Evolutionary conservation across 2,329 filamentous ascomycete species (phyloP), one percentile per base, ranked within the genome.

Genomic region (Pseudocercospora fijiensis): DNA sequence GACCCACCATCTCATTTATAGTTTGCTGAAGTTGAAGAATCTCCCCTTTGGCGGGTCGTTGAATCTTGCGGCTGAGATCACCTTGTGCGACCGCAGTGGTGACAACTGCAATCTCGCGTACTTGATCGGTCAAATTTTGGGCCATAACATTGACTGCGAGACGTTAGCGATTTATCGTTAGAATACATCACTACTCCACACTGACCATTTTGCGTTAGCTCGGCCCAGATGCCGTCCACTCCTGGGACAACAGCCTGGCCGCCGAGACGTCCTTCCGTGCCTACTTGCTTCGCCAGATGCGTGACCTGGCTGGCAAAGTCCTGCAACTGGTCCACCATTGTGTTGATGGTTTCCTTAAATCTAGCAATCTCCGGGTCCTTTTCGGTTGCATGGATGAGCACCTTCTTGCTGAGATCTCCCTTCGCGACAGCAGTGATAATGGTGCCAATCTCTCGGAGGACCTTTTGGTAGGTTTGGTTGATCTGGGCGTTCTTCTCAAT

Each of bases 351-450:
- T 73, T 92, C 89, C 81, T 98, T 98, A 83, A 98, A 98, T 9
- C 92, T 93, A 27, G 92, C 95, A 74, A 98, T 98, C 83, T 98
- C 94, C 27, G 93, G 92, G 83, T 98, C 94, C 89, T 97, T 95
- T 81, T 98, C 94, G 70, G 96, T 89, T 3, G 91, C 90, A 76
- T 97, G 95, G 77, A 98, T 96, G 73, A 94, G 87, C 67, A 97
- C 94, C 80, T 96, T 96, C 83, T 96, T 97, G 77, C 92, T 96
- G 65, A 98, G 83, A 76, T 98, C 94, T 78, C 94, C 94, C 73
- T 92, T 91, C 62, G 94, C 95, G 70, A 98, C 95, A 67, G 94
- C 93, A 22, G 95, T 97, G 73, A 98, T 91, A 72, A 99, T 98
- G 75, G 94, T 95, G 71, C 95, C 95, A 70, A 99, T 98, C 78